Evolutionary conservation across 345 rosid species (phyloP).

Genomic region (Salix udensis): DNA sequence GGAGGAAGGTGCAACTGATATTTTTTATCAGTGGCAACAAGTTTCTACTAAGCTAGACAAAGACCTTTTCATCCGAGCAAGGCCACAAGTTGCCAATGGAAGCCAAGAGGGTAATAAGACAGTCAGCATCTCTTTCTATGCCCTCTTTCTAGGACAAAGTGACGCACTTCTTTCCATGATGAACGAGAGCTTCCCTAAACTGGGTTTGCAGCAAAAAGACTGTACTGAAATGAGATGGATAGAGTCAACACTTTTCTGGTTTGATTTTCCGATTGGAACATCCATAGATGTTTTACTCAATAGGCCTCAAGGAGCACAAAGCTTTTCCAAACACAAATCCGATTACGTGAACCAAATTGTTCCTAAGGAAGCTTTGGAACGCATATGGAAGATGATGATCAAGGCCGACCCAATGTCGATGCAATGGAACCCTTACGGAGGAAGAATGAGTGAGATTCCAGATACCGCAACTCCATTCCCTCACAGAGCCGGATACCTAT

Average conservation of each 20-base stretch:
- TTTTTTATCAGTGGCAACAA: conserved; percentile 14
- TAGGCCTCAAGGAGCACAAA: not conserved
- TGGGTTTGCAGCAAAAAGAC: not conserved
- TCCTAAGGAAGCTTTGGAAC: not conserved
- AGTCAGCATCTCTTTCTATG: not conserved
- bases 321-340: conserved; percentile 3
- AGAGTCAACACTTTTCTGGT: conserved; percentile 10
- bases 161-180: not conserved
- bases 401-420: not conserved
- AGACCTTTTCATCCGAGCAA: conserved; percentile 14
- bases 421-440: conserved; percentile 19
- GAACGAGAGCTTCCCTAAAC: conserved; percentile 3
- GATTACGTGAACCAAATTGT: conserved; percentile 11
- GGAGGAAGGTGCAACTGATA: conserved; percentile 5
- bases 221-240: conserved; percentile 16
- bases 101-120: not conserved
- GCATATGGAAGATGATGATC: conserved; percentile 9
- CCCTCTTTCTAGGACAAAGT: not conserved
- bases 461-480: conserved; percentile 10
- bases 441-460: conserved; percentile 12
- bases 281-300: not conserved
- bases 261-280: not conserved
- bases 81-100: not conserved
- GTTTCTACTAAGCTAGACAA: not conserved
- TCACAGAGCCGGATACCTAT: conserved; percentile 13